These are phyloP conservation scores for Clarireedia homoeocarpa DNA, from an alignment of 2,329 filamentous ascomycete species.

Conservation along the genomic window DNA sequence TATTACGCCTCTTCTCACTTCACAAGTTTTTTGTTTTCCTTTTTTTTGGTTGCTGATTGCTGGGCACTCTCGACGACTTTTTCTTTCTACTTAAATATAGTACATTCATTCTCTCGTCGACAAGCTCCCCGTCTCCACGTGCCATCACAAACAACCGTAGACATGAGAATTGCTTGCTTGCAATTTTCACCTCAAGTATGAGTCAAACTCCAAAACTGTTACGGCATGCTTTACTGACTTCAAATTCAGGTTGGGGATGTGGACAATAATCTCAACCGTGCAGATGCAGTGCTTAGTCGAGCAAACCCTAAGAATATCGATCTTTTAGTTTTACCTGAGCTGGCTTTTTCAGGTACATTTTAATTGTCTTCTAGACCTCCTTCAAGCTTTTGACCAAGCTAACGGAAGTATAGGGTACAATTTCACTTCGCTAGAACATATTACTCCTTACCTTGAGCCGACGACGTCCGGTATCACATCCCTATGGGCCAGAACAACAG, in stretches of 20 bases:
- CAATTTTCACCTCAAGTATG: conserved; percentile 60
- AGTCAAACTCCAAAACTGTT: not conserved
- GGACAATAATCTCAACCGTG: conserved; percentile 60
- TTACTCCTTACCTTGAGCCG: conserved; percentile 60
- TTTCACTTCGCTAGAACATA: conserved; percentile 61
- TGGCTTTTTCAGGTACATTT: conserved; percentile 60
- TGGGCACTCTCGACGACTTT: not conserved
- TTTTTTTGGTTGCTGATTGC: not conserved
- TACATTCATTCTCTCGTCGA: not conserved
- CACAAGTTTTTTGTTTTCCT: not conserved
- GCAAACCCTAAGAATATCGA: conserved; percentile 51
- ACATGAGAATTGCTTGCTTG: conserved; percentile 61
- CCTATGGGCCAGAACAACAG: conserved; percentile 61
- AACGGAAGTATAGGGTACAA: conserved; percentile 50
- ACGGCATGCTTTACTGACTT: not conserved
- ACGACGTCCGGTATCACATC: conserved; percentile 58
- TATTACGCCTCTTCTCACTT: not conserved
- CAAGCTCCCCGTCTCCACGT: not conserved
- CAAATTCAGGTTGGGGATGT: conserved; percentile 53
- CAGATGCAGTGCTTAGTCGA: conserved; percentile 53
- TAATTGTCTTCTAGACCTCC: not conserved
- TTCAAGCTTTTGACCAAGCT: not conserved
- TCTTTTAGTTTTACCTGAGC: conserved; percentile 65
- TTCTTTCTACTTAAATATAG: not conserved
- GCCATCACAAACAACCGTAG: conserved; percentile 11